A percentile compares a stretch with the other conserved stretches of the same genome.
Conservation (phyloP, 2,329 filamentous ascomycete genomes). For the Claviceps sp. region DNA sequence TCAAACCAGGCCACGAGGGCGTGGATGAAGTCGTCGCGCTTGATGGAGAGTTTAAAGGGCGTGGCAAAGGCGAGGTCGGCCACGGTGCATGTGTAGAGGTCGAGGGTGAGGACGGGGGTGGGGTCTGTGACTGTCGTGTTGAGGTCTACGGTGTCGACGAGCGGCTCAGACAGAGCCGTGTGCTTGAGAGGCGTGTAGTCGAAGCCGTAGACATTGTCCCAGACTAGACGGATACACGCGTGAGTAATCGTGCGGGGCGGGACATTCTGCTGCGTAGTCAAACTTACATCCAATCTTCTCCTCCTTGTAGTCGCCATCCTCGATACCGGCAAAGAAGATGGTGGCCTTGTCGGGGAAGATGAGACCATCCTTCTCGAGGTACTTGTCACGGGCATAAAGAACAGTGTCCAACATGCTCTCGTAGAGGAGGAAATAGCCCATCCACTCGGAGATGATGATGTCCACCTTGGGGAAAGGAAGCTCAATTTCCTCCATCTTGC, state of each 20-base stretch:
- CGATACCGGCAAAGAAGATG: slow-evolving; percentile 91
- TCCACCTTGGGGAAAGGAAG: slow-evolving; percentile 92
- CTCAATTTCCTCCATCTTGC: slow-evolving; percentile 98
- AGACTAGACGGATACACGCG: slow-evolving; percentile 50
- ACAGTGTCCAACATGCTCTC: slow-evolving; percentile 99
- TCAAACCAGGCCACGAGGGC: slow-evolving; percentile 98
- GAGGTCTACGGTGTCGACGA: slow-evolving; percentile 94
- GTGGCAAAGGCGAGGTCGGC: slow-evolving; percentile 73
- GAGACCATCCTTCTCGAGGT: slow-evolving; percentile 71
- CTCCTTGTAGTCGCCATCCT: slow-evolving; percentile 98
- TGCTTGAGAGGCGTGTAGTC: slow-evolving; percentile 89
- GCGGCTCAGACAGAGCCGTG: slow-evolving; percentile 84
- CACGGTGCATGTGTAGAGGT: slow-evolving; percentile 80
- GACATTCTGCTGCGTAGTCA: background rate
- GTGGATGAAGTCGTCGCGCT: slow-evolving; percentile 89
- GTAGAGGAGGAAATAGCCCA: slow-evolving; percentile 98
- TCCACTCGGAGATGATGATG: slow-evolving; percentile 99
- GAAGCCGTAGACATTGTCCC: slow-evolving; percentile 98
- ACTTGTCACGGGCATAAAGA: slow-evolving; percentile 87
- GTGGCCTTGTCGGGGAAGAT: slow-evolving; percentile 99
- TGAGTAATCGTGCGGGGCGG: background rate
- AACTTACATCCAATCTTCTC: slow-evolving; percentile 96
- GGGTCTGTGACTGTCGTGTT: slow-evolving; percentile 96
- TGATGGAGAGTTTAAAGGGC: slow-evolving; percentile 61
- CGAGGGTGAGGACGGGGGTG: slow-evolving; percentile 68